These are phyloP conservation scores for Eucalyptus curtisii DNA, from an alignment of 345 rosid genomes.

Conservation along the genomic window DNA sequence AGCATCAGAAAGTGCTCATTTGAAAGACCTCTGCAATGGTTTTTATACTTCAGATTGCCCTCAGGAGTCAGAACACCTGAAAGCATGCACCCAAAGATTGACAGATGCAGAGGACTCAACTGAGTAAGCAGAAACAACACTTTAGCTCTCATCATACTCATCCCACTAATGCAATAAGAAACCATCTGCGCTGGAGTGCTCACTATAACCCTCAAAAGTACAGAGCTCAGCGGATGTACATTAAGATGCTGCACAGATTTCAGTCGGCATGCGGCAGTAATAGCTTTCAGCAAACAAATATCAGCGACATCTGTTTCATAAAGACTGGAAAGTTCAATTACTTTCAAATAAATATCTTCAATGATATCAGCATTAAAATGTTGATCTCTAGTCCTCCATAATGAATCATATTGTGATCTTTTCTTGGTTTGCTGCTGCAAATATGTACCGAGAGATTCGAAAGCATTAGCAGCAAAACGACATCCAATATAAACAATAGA, in stretches of 20 bases:
- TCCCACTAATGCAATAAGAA: conserved; percentile 38
- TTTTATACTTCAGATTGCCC: background rate
- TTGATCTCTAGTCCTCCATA: conserved; percentile 43
- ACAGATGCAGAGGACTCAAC: conserved; percentile 58
- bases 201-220: conserved; percentile 29
- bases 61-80: conserved; percentile 10
- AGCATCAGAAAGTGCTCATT: conserved; percentile 49
- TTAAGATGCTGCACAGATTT: conserved; percentile 11
- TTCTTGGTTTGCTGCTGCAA: conserved; percentile 32
- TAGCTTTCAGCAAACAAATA: conserved; percentile 54
- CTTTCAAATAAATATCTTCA: conserved; percentile 48
- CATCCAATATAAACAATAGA: conserved; percentile 39
- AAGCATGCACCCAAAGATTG: conserved; percentile 50
- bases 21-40: conserved; percentile 20
- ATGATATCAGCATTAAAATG: conserved; percentile 31
- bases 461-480: conserved; percentile 55
- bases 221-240: conserved; percentile 50
- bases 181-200: conserved; percentile 53
- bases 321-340: conserved; percentile 41
- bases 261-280: conserved; percentile 25
- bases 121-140: conserved; percentile 54
- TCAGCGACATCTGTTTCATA: conserved; percentile 36
- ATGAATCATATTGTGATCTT: conserved; percentile 23
- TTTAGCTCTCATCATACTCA: conserved; percentile 47
- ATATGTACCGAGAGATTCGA: conserved; percentile 39